These are phyloP conservation scores for Didymella pomorum DNA, from an alignment of 2,329 filamentous ascomycete species.

Conservation along the genomic window DNA sequence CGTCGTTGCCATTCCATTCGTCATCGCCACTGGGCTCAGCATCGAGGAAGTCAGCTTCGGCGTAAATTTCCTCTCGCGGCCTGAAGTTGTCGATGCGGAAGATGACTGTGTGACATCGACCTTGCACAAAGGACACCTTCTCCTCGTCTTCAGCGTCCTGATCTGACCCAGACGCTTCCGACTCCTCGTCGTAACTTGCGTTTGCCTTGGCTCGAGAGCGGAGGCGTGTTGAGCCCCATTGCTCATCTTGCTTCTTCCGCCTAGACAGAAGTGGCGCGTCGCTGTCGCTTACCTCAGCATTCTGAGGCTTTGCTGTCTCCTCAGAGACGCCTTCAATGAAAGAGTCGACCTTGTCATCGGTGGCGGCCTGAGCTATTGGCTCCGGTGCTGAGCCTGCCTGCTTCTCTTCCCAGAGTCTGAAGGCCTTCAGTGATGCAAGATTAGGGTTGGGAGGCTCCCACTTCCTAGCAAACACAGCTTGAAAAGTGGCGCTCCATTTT, in stretches of 20 bases:
- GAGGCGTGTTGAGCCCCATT: slow-evolving; percentile 43
- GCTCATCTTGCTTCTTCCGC: slow-evolving; percentile 32
- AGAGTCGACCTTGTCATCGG: slow-evolving; percentile 35
- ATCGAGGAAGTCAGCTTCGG: slow-evolving; percentile 76
- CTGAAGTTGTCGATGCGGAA: slow-evolving; percentile 80
- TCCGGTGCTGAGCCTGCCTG: neutral
- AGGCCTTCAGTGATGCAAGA: slow-evolving; percentile 55
- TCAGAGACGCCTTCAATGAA: slow-evolving; percentile 34
- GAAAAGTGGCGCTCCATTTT: slow-evolving; percentile 76
- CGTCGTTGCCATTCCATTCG: slow-evolving; percentile 66
- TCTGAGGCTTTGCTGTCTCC: slow-evolving; percentile 9
- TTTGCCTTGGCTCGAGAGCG: slow-evolving; percentile 39
- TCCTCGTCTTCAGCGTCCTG: slow-evolving; percentile 26
- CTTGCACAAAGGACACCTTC: slow-evolving; percentile 63
- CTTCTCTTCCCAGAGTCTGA: slow-evolving; percentile 50
- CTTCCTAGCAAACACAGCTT: slow-evolving; percentile 69
- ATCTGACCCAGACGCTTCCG: slow-evolving; percentile 37
- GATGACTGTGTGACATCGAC: slow-evolving; percentile 74
- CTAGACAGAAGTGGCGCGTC: slow-evolving; percentile 37
- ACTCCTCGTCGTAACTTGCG: slow-evolving; percentile 42
- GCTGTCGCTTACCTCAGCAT: slow-evolving; percentile 34
- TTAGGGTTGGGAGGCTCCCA: slow-evolving; percentile 54
- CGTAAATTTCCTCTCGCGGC: slow-evolving; percentile 71
- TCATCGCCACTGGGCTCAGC: slow-evolving; percentile 66
- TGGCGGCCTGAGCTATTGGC: neutral